Conservation (phyloP, 1,139 yeast genomes). For the Schwanniomyces etchellsii region DNA sequence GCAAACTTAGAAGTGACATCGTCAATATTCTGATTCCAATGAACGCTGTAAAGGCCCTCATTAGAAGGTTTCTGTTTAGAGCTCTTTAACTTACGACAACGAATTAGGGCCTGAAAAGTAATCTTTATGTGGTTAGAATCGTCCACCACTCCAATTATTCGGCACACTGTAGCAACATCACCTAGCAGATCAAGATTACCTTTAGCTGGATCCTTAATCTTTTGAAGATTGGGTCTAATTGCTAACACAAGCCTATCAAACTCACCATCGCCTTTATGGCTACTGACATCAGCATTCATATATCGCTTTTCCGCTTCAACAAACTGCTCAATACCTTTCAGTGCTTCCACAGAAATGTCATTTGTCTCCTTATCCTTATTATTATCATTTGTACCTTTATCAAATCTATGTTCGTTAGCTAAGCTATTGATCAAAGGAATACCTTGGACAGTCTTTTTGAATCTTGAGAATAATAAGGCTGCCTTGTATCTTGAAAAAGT, state of each 20-base stretch:
- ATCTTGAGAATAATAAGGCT: slow-evolving; percentile 39
- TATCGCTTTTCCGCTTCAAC: slow-evolving; percentile 16
- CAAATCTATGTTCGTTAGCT: slow-evolving; percentile 27
- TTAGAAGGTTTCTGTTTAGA: slow-evolving; percentile 15
- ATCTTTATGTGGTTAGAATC: slow-evolving; percentile 41
- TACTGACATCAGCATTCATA: slow-evolving; percentile 6
- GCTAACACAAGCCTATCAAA: slow-evolving; percentile 40
- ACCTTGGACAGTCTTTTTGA: slow-evolving; percentile 22
- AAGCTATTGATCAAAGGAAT: slow-evolving; percentile 27
- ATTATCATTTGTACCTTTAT: slow-evolving; percentile 12
- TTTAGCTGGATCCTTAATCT: slow-evolving; percentile 21
- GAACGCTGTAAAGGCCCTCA: slow-evolving; percentile 26
- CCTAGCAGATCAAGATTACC: slow-evolving; percentile 9
- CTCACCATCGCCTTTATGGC: slow-evolving; percentile 9
- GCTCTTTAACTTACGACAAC: slow-evolving; percentile 26
- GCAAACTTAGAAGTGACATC: slow-evolving; percentile 18
- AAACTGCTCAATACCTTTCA: slow-evolving; percentile 29
- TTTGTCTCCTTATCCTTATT: slow-evolving; percentile 12
- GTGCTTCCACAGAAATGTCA: slow-evolving; percentile 29
- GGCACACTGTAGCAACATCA: slow-evolving; percentile 40
- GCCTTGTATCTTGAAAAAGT: slow-evolving; percentile 46
- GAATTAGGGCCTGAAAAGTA: slow-evolving; percentile 49
- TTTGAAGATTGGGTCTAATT: slow-evolving; percentile 34
- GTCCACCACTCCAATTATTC: slow-evolving; percentile 45
- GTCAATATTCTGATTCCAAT: slow-evolving; percentile 15